Base-by-base conservation (phyloP, 176 grass and related monocot genomes). In the Zizania latifolia region DNA sequence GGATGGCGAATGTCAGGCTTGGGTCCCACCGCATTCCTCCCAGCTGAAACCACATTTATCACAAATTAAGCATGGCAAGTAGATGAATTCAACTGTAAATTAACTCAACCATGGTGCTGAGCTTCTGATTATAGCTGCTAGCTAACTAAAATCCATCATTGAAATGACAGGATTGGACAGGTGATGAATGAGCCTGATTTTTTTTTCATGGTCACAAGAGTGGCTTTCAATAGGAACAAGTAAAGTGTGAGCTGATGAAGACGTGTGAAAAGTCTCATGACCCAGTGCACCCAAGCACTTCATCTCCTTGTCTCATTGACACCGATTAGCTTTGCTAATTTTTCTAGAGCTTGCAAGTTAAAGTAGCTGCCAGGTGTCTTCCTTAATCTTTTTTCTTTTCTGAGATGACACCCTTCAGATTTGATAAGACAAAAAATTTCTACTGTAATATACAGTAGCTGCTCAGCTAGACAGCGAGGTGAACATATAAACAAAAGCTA, bases 11-110 rank as follows among this genome's bases (percentile, higher is more conserved):
- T 19, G 86, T 88, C 35, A 88, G 76, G 69, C 70, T 69, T 3
- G 62, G 81, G 63, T 88, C 86, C 86, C 86, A 84, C 76, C 80
- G 70, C 81, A 88, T 88, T 27, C 86, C 86, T 62, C 86, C 81
- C 5, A 88, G 86, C 86, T 88, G 67, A 48, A 66, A 80, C 27
- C 24, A 23, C 33, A 55, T 14, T 34, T 22, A 33, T 22, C 11
- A 13, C 8, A 38, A 59, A n/a, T 22, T n/a, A 17, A 71, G 63
- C 26, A 28, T 26, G n/a, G n/a, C n/a, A n/a, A n/a, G n/a, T n/a
- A n/a, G n/a, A n/a, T n/a, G n/a, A n/a, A n/a, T n/a, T n/a, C n/a
- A n/a, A n/a, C n/a, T n/a, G n/a, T n/a, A n/a, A n/a, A n/a, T n/a
- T n/a, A n/a, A n/a, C n/a, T n/a, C n/a, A 41, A 54, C 31, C 54